These are phyloP conservation scores for Lactifluus echinatus DNA, from an alignment of 768 basidiomycete species.

Conservation along the genomic window DNA sequence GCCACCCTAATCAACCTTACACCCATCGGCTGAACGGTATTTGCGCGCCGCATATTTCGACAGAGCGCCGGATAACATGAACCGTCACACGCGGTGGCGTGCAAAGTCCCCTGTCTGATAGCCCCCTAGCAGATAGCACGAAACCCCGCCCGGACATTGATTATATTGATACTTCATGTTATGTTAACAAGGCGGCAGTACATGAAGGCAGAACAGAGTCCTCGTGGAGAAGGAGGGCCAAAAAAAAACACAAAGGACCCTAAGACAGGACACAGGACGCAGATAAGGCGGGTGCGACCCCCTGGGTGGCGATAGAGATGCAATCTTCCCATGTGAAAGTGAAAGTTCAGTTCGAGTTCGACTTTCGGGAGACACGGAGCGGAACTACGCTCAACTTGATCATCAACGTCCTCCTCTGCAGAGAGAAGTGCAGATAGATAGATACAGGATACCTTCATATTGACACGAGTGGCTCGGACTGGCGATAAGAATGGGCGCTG, in stretches of 20 bases:
- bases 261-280: background rate
- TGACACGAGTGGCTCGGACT: background rate
- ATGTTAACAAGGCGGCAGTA: background rate
- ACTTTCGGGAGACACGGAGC: background rate
- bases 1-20: background rate
- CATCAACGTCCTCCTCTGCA: background rate
- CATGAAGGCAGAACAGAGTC: background rate
- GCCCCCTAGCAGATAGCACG: constrained; percentile 4
- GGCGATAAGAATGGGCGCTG: too few species aligned
- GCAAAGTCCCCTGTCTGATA: constrained; percentile 4
- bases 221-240: background rate
- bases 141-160: background rate
- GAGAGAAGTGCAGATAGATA: background rate
- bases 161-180: background rate
- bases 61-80: background rate
- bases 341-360: background rate
- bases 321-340: background rate
- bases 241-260: background rate
- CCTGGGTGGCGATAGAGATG: background rate
- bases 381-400: background rate
- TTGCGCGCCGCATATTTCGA: background rate
- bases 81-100: constrained; percentile 4
- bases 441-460: background rate
- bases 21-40: background rate
- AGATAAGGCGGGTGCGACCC: too few species aligned